Evolutionary conservation across 352 stramenopile species (phyloP), one percentile per base, ranked within the genome.

Genomic region (Globisporangium middletonii): DNA sequence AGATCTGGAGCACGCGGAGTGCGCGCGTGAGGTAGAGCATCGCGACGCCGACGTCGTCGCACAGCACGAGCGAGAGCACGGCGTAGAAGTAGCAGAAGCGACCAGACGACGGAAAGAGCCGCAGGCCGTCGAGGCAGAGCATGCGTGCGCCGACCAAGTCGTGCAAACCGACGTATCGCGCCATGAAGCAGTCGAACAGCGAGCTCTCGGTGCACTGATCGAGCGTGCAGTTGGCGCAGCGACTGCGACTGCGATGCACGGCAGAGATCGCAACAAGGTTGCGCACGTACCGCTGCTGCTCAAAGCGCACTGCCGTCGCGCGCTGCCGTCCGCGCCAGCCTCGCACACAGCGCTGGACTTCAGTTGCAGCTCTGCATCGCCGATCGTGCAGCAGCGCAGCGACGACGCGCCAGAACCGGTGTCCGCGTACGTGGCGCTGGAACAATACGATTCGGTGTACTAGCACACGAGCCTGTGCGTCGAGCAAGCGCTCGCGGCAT

Each of bases 171-270:
- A 82, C 60, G 16, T 70, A 84, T 44, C 72, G 61, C 19, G 65
- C 58, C 70, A 84, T 84, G 28, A 84, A 76, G 44, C 75, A 84
- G 23, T 55, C 48, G 57, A 82, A 75, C 1, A 84, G 62, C 33
- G 72, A 79, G 5, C 63, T 52, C 43, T 80, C 70, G 0, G 70
- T 70, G 52, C 72, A 82, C 4, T 27, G 42, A 7, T 72, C 61
- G 3, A 68, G 19, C 7, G 46, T 52, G 33, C 75, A 84, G 3
- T 51, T 53, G 4, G 68, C 53, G 18, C 75, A 84, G 0, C 70
- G 68, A 0, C 52, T 33, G 2, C 23, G 54, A n/a, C 56, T 53
- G 0, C 50, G 41, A 19, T 84, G 75, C 8, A 76, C 23, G 9
- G 48, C 46, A 3, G 47, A 59, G 47, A 65, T 58, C 3, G 43